These are phyloP conservation scores for Tylopilus sp. DNA, from an alignment of 1,284 basidiomycete species.

Conservation along the genomic window DNA sequence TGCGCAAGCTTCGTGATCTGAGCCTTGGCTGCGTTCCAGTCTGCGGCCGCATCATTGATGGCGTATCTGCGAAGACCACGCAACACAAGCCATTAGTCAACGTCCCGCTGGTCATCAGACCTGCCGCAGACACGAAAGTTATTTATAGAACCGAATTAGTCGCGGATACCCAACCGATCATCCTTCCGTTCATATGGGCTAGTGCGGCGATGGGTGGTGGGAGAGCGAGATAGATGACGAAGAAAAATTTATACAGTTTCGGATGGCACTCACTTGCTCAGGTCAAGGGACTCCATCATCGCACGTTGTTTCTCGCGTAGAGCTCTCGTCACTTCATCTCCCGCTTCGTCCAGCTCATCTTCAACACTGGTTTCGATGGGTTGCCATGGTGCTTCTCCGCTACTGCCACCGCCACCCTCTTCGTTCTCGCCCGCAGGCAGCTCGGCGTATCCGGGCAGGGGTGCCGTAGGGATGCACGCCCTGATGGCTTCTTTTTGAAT, in stretches of 20 bases:
- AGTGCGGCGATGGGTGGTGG: conserved; percentile 13
- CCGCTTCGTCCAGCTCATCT: conserved; percentile 72
- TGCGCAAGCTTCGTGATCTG: conserved; percentile 56
- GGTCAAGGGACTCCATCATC: conserved; percentile 81
- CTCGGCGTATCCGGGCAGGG: conserved; percentile 13
- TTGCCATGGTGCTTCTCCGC: conserved; percentile 39
- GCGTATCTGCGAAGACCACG: conserved; percentile 55
- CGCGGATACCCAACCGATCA: background rate
- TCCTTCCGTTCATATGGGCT: conserved; percentile 2
- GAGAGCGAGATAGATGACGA: background rate
- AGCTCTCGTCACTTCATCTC: conserved; percentile 48
- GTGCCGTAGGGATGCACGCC: conserved; percentile 45
- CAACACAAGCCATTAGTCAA: background rate
- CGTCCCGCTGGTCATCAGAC: background rate
- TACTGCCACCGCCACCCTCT: conserved; percentile 19
- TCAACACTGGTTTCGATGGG: conserved; percentile 53
- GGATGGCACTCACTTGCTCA: conserved; percentile 69
- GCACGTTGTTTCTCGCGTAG: conserved; percentile 71
- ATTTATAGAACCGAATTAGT: background rate
- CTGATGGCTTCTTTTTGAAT: conserved; percentile 79
- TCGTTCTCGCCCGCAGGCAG: conserved; percentile 6
- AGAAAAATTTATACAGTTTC: background rate
- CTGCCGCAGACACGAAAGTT: background rate
- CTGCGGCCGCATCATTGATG: conserved; percentile 64
- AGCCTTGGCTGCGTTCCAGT: conserved; percentile 72